A percentile compares a stretch with the other conserved stretches of the same genome.
Conservation (phyloP, 1,284 basidiomycete species). For the Tilletia walkeri region DNA sequence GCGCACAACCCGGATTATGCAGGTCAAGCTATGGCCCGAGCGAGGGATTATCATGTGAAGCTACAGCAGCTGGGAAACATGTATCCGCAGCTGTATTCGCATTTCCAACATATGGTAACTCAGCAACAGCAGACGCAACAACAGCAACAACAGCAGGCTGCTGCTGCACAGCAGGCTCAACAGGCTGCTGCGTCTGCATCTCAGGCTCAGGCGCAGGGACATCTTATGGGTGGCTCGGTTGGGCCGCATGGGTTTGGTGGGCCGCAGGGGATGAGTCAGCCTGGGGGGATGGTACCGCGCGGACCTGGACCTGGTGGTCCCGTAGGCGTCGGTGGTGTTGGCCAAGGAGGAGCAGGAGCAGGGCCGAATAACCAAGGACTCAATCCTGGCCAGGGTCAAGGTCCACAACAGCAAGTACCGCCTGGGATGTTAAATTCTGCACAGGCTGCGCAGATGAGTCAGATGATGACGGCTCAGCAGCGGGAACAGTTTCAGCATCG, state of each 20-base stretch:
- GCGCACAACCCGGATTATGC: conserved; percentile 22
- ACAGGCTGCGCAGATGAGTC: neutral
- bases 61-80: neutral
- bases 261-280: neutral
- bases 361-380: no score
- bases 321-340: neutral
- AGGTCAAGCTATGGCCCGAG: neutral
- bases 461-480: conserved; percentile 3
- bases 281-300: neutral
- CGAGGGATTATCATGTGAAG: neutral
- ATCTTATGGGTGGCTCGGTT: neutral
- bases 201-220: neutral
- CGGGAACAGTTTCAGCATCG: conserved; percentile 11
- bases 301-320: neutral
- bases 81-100: conserved; percentile 29
- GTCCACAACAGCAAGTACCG: neutral
- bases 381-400: neutral
- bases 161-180: conserved; percentile 17
- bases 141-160: conserved; percentile 19
- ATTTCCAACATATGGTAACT: conserved; percentile 23
- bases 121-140: conserved; percentile 22
- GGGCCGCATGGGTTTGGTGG: neutral
- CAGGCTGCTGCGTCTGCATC: neutral
- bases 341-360: no score
- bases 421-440: neutral